Evolutionary conservation across 331 rosid genomes (phyloP).

Genomic region (Malus hybrid): DNA sequence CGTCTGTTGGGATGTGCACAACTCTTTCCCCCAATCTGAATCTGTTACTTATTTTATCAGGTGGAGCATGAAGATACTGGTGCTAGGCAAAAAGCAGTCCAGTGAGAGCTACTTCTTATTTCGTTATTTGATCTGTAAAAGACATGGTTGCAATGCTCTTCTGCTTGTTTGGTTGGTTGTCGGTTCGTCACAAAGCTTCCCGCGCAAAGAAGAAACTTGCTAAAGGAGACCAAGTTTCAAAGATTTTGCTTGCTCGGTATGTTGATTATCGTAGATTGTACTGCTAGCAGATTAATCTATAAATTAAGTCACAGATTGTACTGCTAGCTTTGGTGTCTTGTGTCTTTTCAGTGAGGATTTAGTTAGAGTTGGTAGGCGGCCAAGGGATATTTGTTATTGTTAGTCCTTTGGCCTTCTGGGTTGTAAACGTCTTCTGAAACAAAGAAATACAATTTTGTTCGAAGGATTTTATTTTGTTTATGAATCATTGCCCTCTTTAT

Average conservation of each 20-base stretch:
- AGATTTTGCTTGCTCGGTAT: neutral
- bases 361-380: neutral
- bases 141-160: neutral
- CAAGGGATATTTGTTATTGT: neutral
- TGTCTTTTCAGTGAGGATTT: neutral
- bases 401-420: neutral
- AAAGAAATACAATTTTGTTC: neutral
- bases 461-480: neutral
- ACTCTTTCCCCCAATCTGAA: neutral
- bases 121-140: neutral
- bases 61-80: conserved; percentile 35
- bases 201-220: neutral
- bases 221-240: neutral
- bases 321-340: neutral
- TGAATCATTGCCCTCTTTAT: neutral
- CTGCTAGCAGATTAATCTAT: neutral
- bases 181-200: neutral
- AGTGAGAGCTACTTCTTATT: neutral
- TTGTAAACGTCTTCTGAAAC: neutral
- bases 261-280: neutral
- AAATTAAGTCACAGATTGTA: neutral
- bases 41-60: conserved; percentile 10
- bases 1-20: neutral
- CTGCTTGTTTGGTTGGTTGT: neutral
- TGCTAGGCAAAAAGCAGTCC: conserved; percentile 19